A percentile compares a stretch with the other conserved stretches of the same genome.
Conservation (phyloP, 768 basidiomycete species). For the Strobilomyces confusus region DNA sequence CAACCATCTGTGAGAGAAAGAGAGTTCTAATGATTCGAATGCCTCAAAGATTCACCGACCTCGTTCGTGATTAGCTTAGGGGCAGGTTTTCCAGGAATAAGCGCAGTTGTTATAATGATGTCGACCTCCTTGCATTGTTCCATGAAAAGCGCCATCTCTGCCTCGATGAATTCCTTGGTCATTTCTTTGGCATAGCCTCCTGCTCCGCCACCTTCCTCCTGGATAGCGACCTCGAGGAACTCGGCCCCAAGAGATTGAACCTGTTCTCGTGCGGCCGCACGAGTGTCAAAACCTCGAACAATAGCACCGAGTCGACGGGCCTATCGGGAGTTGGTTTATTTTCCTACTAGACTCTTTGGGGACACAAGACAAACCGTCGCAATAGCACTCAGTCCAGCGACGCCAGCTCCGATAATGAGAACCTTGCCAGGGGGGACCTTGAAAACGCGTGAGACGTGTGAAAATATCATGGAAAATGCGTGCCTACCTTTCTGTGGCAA, state of each 20-base stretch:
- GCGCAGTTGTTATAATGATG: constrained; percentile 83
- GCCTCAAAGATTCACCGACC: constrained; percentile 19
- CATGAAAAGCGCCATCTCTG: constrained; percentile 86
- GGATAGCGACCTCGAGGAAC: constrained; percentile 74
- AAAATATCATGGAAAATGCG: not conserved
- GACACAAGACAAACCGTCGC: constrained; percentile 52
- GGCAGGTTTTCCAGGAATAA: constrained; percentile 83
- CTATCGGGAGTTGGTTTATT: constrained; percentile 32
- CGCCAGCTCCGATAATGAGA: constrained; percentile 83
- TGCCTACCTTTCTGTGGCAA: constrained; percentile 39
- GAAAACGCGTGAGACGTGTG: constrained; percentile 15
- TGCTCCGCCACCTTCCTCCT: constrained; percentile 78
- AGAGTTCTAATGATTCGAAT: constrained; percentile 5
- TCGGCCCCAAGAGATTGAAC: constrained; percentile 88
- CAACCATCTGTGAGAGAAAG: constrained; percentile 52
- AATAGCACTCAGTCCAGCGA: constrained; percentile 85
- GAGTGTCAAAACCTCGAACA: constrained; percentile 84
- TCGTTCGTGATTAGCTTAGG: constrained; percentile 81
- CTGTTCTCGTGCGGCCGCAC: constrained; percentile 82
- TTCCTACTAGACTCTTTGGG: not conserved
- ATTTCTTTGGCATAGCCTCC: constrained; percentile 90
- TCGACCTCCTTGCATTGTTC: constrained; percentile 88
- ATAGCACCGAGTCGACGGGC: constrained; percentile 83
- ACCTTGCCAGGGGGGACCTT: constrained; percentile 87
- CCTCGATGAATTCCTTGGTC: constrained; percentile 86